A percentile compares a stretch with the other conserved stretches of the same genome.
phyloP scores from a whole-genome alignment of 108 stramenopile species.

The Skeletonema marinoi region DNA sequence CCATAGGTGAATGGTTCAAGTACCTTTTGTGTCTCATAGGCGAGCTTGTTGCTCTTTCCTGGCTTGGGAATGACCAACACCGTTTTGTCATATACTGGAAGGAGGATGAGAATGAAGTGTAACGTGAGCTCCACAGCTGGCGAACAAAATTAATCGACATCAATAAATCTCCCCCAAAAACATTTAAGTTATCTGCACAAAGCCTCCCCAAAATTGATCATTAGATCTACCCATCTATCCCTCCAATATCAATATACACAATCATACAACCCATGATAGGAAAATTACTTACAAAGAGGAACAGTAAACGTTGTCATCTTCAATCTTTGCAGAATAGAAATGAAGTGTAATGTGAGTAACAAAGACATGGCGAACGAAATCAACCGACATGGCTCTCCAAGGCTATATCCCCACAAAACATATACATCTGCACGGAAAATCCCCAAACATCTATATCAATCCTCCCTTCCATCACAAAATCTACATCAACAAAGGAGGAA shows the following conservation, averaged over 20 bases:
- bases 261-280: not conserved
- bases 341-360: too few relatives aligned
- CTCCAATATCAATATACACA: too few relatives aligned
- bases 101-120: not conserved
- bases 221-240: not conserved
- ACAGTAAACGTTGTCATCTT: constrained; percentile 3
- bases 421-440: too few relatives aligned
- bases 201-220: not conserved
- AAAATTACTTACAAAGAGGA: not conserved
- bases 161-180: too few relatives aligned
- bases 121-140: not conserved
- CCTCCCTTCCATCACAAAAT: too few relatives aligned
- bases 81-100: constrained; percentile 20
- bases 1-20: constrained; percentile 15
- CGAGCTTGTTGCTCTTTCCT: not conserved
- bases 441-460: too few relatives aligned
- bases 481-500: not conserved
- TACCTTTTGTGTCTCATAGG: constrained; percentile 11
- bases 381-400: too few relatives aligned
- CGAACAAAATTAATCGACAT: too few relatives aligned
- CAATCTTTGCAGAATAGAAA: not conserved
- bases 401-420: too few relatives aligned
- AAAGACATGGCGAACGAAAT: too few relatives aligned
- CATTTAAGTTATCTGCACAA: too few relatives aligned
- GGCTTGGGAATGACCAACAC: constrained; percentile 24